These are phyloP conservation scores for Trichophyton rubrum DNA, from an alignment of 2,329 filamentous ascomycete species.

Conservation along the genomic window DNA sequence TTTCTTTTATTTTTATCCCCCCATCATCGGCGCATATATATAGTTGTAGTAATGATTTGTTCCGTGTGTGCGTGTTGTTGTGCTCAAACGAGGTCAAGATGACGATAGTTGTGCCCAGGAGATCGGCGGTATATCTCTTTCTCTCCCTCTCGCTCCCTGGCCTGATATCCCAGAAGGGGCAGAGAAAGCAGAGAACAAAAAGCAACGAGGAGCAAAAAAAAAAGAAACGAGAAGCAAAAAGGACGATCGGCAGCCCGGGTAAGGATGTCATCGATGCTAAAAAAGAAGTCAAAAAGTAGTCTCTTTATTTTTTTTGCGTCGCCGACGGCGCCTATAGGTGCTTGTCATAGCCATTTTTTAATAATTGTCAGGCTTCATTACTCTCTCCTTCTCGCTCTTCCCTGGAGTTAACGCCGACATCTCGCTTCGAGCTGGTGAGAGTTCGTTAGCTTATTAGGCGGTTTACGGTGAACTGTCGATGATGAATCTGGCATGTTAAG, in stretches of 20 bases:
- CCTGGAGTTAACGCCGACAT: neutral
- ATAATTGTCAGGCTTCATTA: no score
- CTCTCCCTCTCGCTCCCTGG: neutral
- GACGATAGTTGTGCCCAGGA: neutral
- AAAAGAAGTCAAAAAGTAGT: neutral
- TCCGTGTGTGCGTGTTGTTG: no score
- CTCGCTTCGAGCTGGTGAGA: neutral
- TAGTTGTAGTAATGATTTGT: neutral
- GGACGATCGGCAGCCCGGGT: neutral
- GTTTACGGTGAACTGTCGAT: neutral
- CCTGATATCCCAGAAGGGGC: neutral
- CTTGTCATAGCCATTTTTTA: neutral
- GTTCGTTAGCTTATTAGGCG: neutral
- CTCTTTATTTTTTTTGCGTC: neutral
- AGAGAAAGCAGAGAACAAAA: neutral
- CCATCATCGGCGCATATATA: no score
- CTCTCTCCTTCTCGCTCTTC: no score
- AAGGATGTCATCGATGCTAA: constrained; percentile 1
- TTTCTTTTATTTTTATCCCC: neutral
- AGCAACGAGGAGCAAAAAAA: neutral
- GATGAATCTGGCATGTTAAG: no score
- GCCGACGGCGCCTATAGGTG: neutral
- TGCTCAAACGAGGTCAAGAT: neutral
- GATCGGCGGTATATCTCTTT: neutral
- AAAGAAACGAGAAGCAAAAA: neutral